These are phyloP conservation scores for Pinus tabuliformis DNA, from an alignment of 75 land plant genomes.

Conservation along the genomic window DNA sequence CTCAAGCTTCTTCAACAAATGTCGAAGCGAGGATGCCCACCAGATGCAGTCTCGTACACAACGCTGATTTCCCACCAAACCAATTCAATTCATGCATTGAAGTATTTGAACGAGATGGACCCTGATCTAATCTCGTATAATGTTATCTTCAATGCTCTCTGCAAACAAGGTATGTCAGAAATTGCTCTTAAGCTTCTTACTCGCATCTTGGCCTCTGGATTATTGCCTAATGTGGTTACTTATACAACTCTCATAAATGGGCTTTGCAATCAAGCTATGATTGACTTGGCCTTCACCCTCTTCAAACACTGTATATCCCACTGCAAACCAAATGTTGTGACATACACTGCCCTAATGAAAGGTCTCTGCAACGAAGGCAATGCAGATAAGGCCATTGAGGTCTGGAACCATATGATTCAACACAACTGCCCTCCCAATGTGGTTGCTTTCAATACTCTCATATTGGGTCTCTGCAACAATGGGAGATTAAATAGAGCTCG, in stretches of 20 bases:
- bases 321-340: constrained; percentile 44
- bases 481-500: constrained; percentile 25
- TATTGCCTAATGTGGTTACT: constrained; percentile 7
- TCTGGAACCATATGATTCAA: constrained; percentile 32
- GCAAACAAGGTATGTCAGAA: too few relatives aligned
- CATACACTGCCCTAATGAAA: constrained; percentile 46
- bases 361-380: constrained; percentile 35
- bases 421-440: constrained; percentile 38
- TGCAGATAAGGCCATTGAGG: constrained; percentile 24
- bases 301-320: background rate
- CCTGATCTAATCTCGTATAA: too few relatives aligned
- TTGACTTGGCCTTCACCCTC: background rate
- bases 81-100: too few relatives aligned
- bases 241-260: constrained; percentile 9
- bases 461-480: constrained; percentile 46
- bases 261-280: constrained; percentile 4
- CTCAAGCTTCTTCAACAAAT: constrained; percentile 46
- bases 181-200: background rate
- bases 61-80: constrained; percentile 31
- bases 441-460: constrained; percentile 46
- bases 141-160: too few relatives aligned
- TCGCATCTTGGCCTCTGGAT: background rate
- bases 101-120: too few relatives aligned
- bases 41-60: constrained; percentile 65
- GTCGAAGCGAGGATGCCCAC: constrained; percentile 38